Base-by-base conservation (phyloP, 345 rosid species). In the Nasturtium officinale region DNA sequence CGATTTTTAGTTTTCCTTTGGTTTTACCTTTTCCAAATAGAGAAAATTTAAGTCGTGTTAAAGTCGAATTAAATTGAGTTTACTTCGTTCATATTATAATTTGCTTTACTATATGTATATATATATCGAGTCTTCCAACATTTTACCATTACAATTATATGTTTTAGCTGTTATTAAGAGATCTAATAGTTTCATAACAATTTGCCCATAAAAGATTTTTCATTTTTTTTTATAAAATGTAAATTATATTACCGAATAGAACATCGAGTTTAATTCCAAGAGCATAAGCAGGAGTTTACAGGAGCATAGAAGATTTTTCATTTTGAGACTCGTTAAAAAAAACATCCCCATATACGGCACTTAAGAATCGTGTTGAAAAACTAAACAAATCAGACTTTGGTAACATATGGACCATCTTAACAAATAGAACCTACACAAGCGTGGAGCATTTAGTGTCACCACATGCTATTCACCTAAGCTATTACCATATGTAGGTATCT, bases 391-490 rank as follows among this genome's bases (percentile, higher is more conserved):
- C 37, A 29, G 62, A 68, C 64, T 52, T 26, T 48, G 74, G 55
- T 61, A 42, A 69, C 20, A 52, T 25, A 61, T 68, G 79, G 79
- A 75, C 79, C 79, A 75, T 61, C 57, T 61, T 23, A 35, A 32
- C 29, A 61, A 53, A 61, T n/a, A 61, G 74, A 68, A 61, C 63
- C 79, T 75, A 75, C 40, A 43, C 18, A 68, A 68, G 79, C 79
- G 74, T 76, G 74, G 51, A 43, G 23, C 10, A 61, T 54, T 54
- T 25, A 76, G 54, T 56, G 59, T 25, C 16, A 76, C 75, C 79
- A 76, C 75, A 76, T 68, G 52, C 71, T 76, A 69, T 61, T 69
- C 75, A 76, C 79, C 69, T 69, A 69, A 76, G 79, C 70, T 76
- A 76, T 45, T 53, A 54, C 79, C 75, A 61, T 30, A 69, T 76